phyloP scores from a whole-genome alignment of 1,284 basidiomycete species.

The Salmacisia buchloeana region DNA sequence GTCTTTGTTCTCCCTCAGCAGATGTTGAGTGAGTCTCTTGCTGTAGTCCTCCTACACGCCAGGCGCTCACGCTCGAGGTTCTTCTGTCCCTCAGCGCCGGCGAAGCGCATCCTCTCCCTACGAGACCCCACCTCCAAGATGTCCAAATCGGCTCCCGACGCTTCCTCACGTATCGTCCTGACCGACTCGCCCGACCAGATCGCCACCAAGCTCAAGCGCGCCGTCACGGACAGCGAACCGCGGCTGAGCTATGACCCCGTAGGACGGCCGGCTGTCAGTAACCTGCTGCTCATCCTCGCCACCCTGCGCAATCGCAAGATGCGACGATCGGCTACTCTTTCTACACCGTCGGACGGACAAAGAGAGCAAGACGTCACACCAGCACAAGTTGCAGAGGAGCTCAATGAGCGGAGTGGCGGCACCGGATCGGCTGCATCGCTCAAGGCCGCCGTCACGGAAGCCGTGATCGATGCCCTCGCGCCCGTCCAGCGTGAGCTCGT shows the following conservation, averaged over 20 bases:
- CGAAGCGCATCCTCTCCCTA: slow-evolving; percentile 66
- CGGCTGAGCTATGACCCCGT: slow-evolving; percentile 69
- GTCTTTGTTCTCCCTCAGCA: slow-evolving; percentile 70
- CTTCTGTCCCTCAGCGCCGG: slow-evolving; percentile 59
- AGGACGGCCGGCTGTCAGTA: slow-evolving; percentile 72
- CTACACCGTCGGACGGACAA: background rate
- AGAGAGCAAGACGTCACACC: slow-evolving; percentile 50
- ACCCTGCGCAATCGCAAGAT: slow-evolving; percentile 60
- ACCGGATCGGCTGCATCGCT: slow-evolving; percentile 63
- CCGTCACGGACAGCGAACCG: slow-evolving; percentile 75
- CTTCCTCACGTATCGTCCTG: slow-evolving; percentile 75
- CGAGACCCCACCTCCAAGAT: slow-evolving; percentile 82
- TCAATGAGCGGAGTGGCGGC: slow-evolving; percentile 54
- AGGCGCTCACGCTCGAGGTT: background rate
- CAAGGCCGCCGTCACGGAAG: slow-evolving; percentile 69
- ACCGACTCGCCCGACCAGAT: slow-evolving; percentile 69
- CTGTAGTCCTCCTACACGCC: background rate
- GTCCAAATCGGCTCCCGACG: slow-evolving; percentile 83
- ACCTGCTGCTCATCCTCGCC: slow-evolving; percentile 65
- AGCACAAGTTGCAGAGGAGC: slow-evolving; percentile 56
- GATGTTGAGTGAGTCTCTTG: slow-evolving; percentile 63
- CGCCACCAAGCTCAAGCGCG: slow-evolving; percentile 66
- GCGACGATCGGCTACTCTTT: no score
- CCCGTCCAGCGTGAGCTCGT: slow-evolving; percentile 68
- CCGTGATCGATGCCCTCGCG: slow-evolving; percentile 65